phyloP scores from a whole-genome alignment of 768 basidiomycete genomes.

The Trametes cinnabarina region DNA sequence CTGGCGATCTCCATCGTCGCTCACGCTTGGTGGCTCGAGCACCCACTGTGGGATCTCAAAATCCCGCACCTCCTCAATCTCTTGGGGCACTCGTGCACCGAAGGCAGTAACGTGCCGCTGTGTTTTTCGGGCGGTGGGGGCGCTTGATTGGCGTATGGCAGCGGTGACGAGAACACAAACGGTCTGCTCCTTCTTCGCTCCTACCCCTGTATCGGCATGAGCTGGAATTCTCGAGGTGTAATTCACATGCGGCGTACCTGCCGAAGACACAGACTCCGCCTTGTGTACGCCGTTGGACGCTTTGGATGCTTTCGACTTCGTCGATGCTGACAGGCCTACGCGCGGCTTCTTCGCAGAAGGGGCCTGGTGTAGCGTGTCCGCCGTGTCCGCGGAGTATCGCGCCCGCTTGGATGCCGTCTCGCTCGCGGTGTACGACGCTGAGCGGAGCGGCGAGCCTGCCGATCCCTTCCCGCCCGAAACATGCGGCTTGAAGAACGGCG shows the following conservation, averaged over 20 bases:
- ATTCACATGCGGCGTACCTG: not conserved
- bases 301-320: slow-evolving; percentile 6
- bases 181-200: slow-evolving; percentile 14
- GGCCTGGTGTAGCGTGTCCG: slow-evolving; percentile 6
- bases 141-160: slow-evolving; percentile 47
- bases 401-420: slow-evolving; percentile 8
- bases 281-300: not conserved
- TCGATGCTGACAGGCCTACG: not conserved
- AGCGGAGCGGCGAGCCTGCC: slow-evolving; percentile 7
- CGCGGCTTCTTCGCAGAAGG: slow-evolving; percentile 12
- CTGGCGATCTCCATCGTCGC: slow-evolving; percentile 10
- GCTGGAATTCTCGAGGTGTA: not conserved
- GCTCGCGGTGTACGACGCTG: slow-evolving; percentile 8
- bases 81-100: slow-evolving; percentile 53
- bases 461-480: slow-evolving; percentile 10
- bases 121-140: slow-evolving; percentile 46
- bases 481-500: slow-evolving; percentile 12
- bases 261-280: slow-evolving; percentile 11
- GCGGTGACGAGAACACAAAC: slow-evolving; percentile 44
- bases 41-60: slow-evolving; percentile 61
- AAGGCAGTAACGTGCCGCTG: slow-evolving; percentile 58
- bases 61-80: slow-evolving; percentile 47
- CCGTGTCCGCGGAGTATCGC: slow-evolving; percentile 12
- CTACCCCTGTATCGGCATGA: slow-evolving; percentile 14
- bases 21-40: slow-evolving; percentile 16